Evolutionary conservation across 1,284 basidiomycete genomes (phyloP).

Genomic region (Ustilago xerochloae): DNA sequence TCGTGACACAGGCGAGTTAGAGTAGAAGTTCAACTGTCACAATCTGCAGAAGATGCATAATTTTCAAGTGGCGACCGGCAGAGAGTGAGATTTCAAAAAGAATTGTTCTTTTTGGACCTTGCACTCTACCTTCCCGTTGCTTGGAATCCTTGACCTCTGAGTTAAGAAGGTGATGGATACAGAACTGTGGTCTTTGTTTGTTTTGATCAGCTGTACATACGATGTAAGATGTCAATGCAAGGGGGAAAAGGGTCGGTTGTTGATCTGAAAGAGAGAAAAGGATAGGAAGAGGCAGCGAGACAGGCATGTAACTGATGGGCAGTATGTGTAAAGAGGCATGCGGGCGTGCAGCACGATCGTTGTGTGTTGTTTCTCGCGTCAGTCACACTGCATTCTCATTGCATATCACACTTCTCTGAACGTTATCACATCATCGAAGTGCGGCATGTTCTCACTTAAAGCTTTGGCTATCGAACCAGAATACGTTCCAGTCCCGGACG

Average conservation of each 20-base stretch:
- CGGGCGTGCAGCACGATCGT: slow-evolving; percentile 9
- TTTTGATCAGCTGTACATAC: slow-evolving; percentile 13
- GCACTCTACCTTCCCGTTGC: background rate
- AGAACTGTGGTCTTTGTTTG: slow-evolving; percentile 6
- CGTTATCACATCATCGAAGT: background rate
- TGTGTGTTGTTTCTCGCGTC: background rate
- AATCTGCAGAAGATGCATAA: background rate
- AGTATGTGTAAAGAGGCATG: background rate
- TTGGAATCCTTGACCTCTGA: background rate
- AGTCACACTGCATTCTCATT: no score
- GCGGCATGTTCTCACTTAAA: background rate
- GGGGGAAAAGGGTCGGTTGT: background rate
- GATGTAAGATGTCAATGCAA: background rate
- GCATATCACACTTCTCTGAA: no score
- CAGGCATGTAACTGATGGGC: background rate
- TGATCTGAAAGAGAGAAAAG: background rate
- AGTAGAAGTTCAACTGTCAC: slow-evolving; percentile 21
- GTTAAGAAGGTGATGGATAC: background rate
- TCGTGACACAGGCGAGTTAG: no score
- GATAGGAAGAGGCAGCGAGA: background rate
- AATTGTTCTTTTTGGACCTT: background rate
- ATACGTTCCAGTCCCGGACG: no score
- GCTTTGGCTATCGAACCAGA: background rate
- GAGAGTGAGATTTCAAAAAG: no score
- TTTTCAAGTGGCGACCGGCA: background rate